Base-by-base conservation (phyloP, 495 filamentous ascomycete species). In the Penicillium chermesinum region DNA sequence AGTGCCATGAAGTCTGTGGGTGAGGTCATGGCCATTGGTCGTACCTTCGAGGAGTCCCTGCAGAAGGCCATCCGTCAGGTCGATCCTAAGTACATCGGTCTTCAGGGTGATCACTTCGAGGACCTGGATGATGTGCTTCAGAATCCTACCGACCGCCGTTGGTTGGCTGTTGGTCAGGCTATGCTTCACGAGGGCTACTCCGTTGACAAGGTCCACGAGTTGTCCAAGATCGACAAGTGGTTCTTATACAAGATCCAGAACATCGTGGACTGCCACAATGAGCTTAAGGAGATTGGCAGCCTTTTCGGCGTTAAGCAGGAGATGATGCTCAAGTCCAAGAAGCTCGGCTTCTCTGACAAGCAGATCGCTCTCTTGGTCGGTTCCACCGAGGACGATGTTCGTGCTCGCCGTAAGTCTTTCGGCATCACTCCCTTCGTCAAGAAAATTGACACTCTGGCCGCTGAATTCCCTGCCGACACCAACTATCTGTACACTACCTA, bases 401-500 rank as follows among this genome's bases (percentile, higher is more conserved):
- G 91, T 41, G 88, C 88, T 40, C 78, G 85, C 55, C 76, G 91
- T 58, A 83, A 87, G 74, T 79, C 84, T 59, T 94, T 95, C 63
- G 89, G 87, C 41, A 86, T 97, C 69, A 72, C 65, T 17, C 82
- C 91, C 3, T 97, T 87, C 74, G 91, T 97, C 15, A 97, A 97
- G 84, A 95, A 89, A 76, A 96, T 96, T 54, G 90, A 98, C 64
- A 96, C 91, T 37, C 81, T 98, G 46, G 91, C 91, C 56, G 91
- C 91, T 22, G 91, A 98, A 67, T 98, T 96, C 72, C 91, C 93
- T n/a, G 91, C 91, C 44, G 81, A 91, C 50, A 95, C 91, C 53
- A 96, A 96, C 75, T 96, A 96, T 66, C 82, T 96, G 20, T 96
- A 96, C 73, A 98, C 91, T 9, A 98, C 91, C 38, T 98, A 98